Evolutionary conservation across 768 basidiomycete species (phyloP).

Genomic region (Pluteus cervinus): DNA sequence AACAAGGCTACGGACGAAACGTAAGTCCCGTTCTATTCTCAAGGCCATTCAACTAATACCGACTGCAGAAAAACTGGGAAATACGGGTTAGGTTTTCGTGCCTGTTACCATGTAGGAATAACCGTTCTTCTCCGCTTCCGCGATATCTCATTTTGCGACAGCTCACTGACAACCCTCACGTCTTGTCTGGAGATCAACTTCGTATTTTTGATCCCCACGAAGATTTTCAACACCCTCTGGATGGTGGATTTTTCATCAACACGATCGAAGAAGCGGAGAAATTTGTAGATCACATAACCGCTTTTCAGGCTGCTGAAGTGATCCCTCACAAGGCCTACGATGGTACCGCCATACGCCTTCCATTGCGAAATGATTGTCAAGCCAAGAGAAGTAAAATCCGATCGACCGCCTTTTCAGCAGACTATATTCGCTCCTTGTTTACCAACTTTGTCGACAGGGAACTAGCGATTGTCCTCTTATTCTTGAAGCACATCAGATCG

Average conservation of each 20-base stretch:
- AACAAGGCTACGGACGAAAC: slow-evolving; percentile 40
- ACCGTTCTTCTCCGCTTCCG: background rate
- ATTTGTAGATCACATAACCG: too few relatives aligned
- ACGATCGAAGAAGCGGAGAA: too few relatives aligned
- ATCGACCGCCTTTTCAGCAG: slow-evolving; percentile 22
- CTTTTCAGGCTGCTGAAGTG: slow-evolving; percentile 21
- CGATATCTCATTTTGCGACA: slow-evolving; percentile 11
- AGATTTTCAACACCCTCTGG: too few relatives aligned
- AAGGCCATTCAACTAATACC: background rate
- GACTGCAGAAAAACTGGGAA: slow-evolving; percentile 44
- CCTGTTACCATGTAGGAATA: slow-evolving; percentile 42
- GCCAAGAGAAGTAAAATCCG: slow-evolving; percentile 31
- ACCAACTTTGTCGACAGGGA: slow-evolving; percentile 34
- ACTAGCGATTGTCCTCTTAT: slow-evolving; percentile 33
- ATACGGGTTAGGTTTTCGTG: slow-evolving; percentile 45
- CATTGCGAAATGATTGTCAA: slow-evolving; percentile 29
- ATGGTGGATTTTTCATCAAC: too few relatives aligned
- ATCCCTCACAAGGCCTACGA: slow-evolving; percentile 15
- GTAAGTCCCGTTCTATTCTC: slow-evolving; percentile 19
- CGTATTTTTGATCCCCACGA: slow-evolving; percentile 38
- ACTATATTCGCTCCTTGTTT: slow-evolving; percentile 32
- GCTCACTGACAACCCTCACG: slow-evolving; percentile 45
- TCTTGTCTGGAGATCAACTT: slow-evolving; percentile 33
- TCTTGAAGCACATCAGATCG: slow-evolving; percentile 30
- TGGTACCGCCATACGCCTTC: slow-evolving; percentile 42